A percentile compares a stretch with the other conserved stretches of the same genome.
phyloP scores from a whole-genome alignment of 2,329 filamentous ascomycete genomes.

The Colletotrichum cuscutae region DNA sequence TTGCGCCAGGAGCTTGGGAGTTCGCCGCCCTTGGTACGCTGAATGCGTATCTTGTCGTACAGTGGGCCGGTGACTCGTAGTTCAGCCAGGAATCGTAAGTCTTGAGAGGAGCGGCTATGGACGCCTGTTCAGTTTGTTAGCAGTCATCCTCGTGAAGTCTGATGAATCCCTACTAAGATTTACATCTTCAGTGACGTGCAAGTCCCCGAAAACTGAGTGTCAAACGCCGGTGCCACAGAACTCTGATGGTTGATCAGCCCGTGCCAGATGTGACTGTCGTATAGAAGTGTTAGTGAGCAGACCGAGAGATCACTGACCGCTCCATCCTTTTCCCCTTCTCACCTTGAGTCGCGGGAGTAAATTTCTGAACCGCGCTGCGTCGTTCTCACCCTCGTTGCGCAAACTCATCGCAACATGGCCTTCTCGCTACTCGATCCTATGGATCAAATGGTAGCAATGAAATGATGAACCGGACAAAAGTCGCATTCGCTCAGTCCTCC shows the following conservation, averaged over 20 bases:
- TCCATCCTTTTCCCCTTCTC: too few relatives aligned
- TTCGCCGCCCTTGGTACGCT: too few relatives aligned
- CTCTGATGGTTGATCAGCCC: not conserved
- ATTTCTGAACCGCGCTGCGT: too few relatives aligned
- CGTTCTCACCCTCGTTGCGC: not conserved
- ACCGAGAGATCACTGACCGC: too few relatives aligned
- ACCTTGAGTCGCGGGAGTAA: not conserved
- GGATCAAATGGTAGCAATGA: not conserved
- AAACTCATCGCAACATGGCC: not conserved
- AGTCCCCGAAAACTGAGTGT: not conserved
- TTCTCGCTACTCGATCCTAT: not conserved
- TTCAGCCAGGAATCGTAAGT: not conserved
- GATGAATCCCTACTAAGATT: not conserved
- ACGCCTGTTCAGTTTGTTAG: not conserved
- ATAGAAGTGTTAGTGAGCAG: too few relatives aligned
- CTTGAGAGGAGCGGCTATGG: not conserved
- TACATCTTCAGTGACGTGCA: not conserved
- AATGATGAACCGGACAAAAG: not conserved
- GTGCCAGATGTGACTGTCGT: too few relatives aligned
- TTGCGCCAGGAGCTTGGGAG: too few relatives aligned
- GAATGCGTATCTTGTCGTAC: too few relatives aligned
- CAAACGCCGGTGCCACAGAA: not conserved
- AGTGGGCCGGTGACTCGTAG: not conserved
- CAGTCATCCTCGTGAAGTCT: not conserved
- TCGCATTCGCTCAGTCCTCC: not conserved